Conservation (phyloP, 2,329 filamentous ascomycete genomes). For the Samsoniella hepiali region DNA sequence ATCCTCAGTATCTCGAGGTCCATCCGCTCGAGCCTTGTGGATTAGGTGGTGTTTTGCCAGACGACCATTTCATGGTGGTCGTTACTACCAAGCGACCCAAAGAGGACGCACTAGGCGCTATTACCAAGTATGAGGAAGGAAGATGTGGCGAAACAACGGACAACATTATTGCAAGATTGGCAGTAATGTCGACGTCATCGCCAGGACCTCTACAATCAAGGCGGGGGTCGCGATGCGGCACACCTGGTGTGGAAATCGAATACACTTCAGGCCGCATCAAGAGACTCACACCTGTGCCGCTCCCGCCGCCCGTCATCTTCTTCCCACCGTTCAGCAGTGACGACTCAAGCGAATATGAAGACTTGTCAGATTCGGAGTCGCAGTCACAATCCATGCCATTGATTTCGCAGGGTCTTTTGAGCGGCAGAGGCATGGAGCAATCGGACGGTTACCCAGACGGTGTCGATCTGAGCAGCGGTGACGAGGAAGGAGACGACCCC, state of each 20-base stretch:
- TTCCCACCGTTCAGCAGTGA: constrained; percentile 46
- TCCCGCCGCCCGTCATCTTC: constrained; percentile 53
- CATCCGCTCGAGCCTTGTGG: constrained; percentile 54
- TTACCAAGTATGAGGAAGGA: constrained; percentile 14
- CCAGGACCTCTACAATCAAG: constrained; percentile 24
- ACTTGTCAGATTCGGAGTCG: constrained; percentile 29
- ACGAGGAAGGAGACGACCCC: constrained; percentile 41
- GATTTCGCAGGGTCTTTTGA: constrained; percentile 31
- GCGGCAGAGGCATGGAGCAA: constrained; percentile 34
- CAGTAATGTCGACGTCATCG: constrained; percentile 40
- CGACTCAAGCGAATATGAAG: constrained; percentile 33
- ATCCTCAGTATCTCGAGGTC: constrained; percentile 37
- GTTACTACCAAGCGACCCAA: constrained; percentile 49
- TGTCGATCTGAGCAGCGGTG: constrained; percentile 39
- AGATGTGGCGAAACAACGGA: constrained; percentile 35
- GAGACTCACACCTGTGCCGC: constrained; percentile 43
- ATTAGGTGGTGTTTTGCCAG: constrained; percentile 56
- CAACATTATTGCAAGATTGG: constrained; percentile 41
- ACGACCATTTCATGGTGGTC: constrained; percentile 61
- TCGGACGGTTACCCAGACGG: constrained; percentile 42
- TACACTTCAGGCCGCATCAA: constrained; percentile 44
- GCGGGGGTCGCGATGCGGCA: not conserved
- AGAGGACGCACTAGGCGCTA: constrained; percentile 20
- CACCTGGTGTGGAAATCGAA: constrained; percentile 38
- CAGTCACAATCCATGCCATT: constrained; percentile 24